phyloP scores from a whole-genome alignment of 2,329 filamentous ascomycete species.

The Byssoonygena ceratinophila region DNA sequence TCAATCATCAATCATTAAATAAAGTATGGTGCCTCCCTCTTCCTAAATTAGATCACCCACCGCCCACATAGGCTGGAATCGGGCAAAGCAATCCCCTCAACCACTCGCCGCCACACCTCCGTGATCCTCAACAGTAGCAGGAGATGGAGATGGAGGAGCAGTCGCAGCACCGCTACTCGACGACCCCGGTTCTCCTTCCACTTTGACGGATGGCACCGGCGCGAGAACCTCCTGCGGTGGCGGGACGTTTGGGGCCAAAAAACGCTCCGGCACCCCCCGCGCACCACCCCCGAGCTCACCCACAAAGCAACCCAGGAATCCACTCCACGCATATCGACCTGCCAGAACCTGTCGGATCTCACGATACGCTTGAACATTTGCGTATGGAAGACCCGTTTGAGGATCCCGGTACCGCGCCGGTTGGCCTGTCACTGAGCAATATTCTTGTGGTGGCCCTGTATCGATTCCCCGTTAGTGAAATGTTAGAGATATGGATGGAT shows the following conservation, averaged over 20 bases:
- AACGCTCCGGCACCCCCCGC: conserved; percentile 71
- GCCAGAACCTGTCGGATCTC: conserved; percentile 64
- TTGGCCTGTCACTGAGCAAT: conserved; percentile 74
- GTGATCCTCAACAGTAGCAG: not conserved
- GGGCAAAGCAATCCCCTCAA: not conserved
- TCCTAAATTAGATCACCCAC: no score
- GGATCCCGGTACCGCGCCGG: conserved; percentile 78
- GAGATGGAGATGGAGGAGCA: no score
- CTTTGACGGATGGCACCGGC: not conserved
- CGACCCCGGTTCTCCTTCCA: not conserved
- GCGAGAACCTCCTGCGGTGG: conserved; percentile 13
- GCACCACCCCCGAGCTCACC: conserved; percentile 51
- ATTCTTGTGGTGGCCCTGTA: conserved; percentile 38
- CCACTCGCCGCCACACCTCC: not conserved
- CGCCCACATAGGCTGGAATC: not conserved
- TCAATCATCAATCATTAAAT: no score
- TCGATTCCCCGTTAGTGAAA: not conserved
- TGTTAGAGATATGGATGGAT: not conserved
- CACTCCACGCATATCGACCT: conserved; percentile 74
- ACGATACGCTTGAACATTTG: conserved; percentile 63
- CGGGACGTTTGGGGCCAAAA: conserved; percentile 36
- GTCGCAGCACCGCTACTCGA: no score
- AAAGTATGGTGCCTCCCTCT: no score
- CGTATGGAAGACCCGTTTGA: conserved; percentile 69
- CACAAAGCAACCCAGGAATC: conserved; percentile 70